Percentiles rank a stretch among this genome's conserved stretches.
Conservation (phyloP, 2,329 filamentous ascomycete genomes). For the Aspergillus neotritici region DNA sequence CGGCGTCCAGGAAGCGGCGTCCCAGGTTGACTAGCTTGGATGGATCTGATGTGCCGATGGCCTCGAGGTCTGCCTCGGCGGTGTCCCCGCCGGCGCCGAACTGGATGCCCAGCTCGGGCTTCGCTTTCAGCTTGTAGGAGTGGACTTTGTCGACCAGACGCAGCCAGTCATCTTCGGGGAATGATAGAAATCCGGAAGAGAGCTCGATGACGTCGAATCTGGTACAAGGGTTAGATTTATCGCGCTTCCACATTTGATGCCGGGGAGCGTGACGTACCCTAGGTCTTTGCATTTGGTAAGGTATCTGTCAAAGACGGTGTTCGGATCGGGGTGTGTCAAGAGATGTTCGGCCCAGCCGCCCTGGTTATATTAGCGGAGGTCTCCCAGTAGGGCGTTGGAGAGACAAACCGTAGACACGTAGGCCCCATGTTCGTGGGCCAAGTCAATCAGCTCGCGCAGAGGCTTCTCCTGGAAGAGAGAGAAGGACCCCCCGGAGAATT, state of each 20-base stretch:
- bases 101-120: constrained; percentile 53
- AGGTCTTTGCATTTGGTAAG: constrained; percentile 49
- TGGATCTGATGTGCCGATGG: constrained; percentile 47
- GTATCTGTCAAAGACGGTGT: constrained; percentile 47
- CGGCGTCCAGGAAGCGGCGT: constrained; percentile 46
- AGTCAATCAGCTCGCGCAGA: constrained; percentile 45
- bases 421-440: constrained; percentile 46
- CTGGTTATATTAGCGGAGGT: constrained; percentile 19
- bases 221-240: not conserved
- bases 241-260: no score
- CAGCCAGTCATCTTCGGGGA: constrained; percentile 51
- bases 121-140: constrained; percentile 45
- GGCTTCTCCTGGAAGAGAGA: constrained; percentile 45
- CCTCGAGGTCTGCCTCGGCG: constrained; percentile 41
- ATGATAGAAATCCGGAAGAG: constrained; percentile 49
- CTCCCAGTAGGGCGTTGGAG: not conserved
- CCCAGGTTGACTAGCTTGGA: constrained; percentile 47
- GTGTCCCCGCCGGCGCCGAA: constrained; percentile 55
- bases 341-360: constrained; percentile 53
- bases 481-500: constrained; percentile 52
- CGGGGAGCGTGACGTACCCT: constrained; percentile 26
- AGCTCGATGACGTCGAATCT: constrained; percentile 53
- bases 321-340: constrained; percentile 44
- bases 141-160: constrained; percentile 48
- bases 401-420: constrained; percentile 48